Evolutionary conservation across 2,329 filamentous ascomycete genomes (phyloP).

Genomic region (Hirsutella rhossiliensis): DNA sequence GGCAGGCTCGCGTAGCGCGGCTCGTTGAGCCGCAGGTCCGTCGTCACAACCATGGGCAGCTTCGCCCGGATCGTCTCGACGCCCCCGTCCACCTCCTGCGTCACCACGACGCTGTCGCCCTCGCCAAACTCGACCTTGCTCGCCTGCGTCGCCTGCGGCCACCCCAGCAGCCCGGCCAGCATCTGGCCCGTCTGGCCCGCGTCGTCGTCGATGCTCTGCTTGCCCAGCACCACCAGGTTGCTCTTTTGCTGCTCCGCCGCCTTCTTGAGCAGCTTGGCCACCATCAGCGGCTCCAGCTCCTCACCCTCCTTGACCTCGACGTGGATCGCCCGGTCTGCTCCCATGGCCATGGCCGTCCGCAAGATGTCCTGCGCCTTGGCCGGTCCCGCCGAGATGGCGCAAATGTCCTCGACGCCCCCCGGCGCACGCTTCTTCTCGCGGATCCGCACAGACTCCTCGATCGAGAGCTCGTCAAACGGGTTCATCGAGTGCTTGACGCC

Average conservation of each 20-base stretch:
- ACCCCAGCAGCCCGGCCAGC: constrained; percentile 83
- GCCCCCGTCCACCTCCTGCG: constrained; percentile 88
- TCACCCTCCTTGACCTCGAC: constrained; percentile 67
- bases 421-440: constrained; percentile 71
- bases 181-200: constrained; percentile 95
- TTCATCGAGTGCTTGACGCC: constrained; percentile 98
- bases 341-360: constrained; percentile 97
- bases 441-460: constrained; percentile 91
- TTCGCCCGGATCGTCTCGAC: constrained; percentile 78
- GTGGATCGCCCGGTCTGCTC: constrained; percentile 83
- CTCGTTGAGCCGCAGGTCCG: constrained; percentile 88
- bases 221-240: constrained; percentile 88
- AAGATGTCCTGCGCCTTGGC: constrained; percentile 79
- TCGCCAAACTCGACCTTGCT: constrained; percentile 68
- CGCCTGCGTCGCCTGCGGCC: constrained; percentile 92
- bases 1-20: constrained; percentile 89
- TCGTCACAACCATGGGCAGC: constrained; percentile 89
- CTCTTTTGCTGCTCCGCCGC: constrained; percentile 74
- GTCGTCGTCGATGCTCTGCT: constrained; percentile 98
- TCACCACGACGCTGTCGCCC: constrained; percentile 61
- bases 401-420: constrained; percentile 77
- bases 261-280: constrained; percentile 78
- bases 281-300: constrained; percentile 76
- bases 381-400: constrained; percentile 79
- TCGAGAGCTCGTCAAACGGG: constrained; percentile 95